Percentiles rank a stretch among this genome's conserved stretches.
Evolutionary conservation across 2,329 filamentous ascomycete genomes (phyloP).

Genomic region (Hortaea werneckii): DNA sequence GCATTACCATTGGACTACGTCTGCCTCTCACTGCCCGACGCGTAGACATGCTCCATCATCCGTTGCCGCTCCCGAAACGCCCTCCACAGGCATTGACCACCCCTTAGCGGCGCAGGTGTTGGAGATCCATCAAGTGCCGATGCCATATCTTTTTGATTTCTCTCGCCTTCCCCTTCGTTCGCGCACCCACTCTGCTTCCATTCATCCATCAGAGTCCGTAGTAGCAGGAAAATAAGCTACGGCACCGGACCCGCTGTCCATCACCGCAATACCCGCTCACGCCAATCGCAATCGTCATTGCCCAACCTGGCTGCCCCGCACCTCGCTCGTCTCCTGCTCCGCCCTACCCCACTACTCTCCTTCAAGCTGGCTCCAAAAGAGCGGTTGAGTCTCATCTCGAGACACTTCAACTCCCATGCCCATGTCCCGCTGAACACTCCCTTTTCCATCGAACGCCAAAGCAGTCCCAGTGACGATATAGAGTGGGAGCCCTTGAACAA

Average conservation of each 20-base stretch:
- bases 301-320: slow-evolving; percentile 11
- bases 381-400: slow-evolving; percentile 46
- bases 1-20: too few species aligned
- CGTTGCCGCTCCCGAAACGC: not conserved
- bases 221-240: too few species aligned
- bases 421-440: slow-evolving; percentile 52
- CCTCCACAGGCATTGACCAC: not conserved
- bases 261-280: not conserved
- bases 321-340: slow-evolving; percentile 8
- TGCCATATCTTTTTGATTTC: too few species aligned
- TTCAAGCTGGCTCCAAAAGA: slow-evolving; percentile 36
- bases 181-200: not conserved
- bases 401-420: slow-evolving; percentile 48
- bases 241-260: not conserved
- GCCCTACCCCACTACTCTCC: slow-evolving; percentile 4
- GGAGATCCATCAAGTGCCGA: not conserved
- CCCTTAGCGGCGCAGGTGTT: not conserved
- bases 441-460: slow-evolving; percentile 49
- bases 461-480: slow-evolving; percentile 43
- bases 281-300: slow-evolving; percentile 6
- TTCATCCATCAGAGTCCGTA: not conserved
- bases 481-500: slow-evolving; percentile 28
- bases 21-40: too few species aligned
- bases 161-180: not conserved
- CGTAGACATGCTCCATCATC: not conserved